phyloP scores from a whole-genome alignment of 2,329 filamentous ascomycete genomes.

The Lasiodiplodia sp. region DNA sequence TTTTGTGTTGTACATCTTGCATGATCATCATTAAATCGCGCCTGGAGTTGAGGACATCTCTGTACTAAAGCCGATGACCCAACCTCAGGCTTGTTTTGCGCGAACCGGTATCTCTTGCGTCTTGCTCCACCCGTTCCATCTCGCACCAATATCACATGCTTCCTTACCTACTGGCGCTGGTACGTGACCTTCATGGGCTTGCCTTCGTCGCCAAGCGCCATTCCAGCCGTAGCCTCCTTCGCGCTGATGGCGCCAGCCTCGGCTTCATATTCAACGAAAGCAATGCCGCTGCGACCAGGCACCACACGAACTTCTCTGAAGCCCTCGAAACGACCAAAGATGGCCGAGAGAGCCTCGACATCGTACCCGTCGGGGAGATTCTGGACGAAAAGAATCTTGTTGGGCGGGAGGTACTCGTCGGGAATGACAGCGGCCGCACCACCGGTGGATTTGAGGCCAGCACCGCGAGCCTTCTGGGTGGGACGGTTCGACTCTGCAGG shows the following conservation, averaged over 20 bases:
- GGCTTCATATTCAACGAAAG: conserved; percentile 94
- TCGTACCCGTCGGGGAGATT: conserved; percentile 89
- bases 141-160: not conserved
- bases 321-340: conserved; percentile 90
- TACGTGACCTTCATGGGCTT: conserved; percentile 94
- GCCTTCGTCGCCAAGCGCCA: conserved; percentile 75
- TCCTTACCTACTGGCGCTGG: conserved; percentile 75
- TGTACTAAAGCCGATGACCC: not conserved
- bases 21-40: conserved; percentile 3
- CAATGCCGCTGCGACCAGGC: conserved; percentile 84
- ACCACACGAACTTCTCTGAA: conserved; percentile 93
- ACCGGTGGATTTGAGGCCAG: conserved; percentile 77
- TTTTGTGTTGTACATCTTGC: not conserved
- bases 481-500: conserved; percentile 63
- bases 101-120: not conserved
- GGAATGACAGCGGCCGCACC: conserved; percentile 77
- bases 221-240: conserved; percentile 90
- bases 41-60: not conserved
- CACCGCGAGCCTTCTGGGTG: conserved; percentile 70
- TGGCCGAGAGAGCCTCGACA: conserved; percentile 76
- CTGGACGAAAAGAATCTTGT: conserved; percentile 95
- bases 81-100: too few relatives aligned
- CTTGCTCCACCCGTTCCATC: not conserved
- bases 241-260: conserved; percentile 89
- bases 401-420: conserved; percentile 97